Conservation (phyloP, 257 asterid species). For the Fraxinus excelsior region DNA sequence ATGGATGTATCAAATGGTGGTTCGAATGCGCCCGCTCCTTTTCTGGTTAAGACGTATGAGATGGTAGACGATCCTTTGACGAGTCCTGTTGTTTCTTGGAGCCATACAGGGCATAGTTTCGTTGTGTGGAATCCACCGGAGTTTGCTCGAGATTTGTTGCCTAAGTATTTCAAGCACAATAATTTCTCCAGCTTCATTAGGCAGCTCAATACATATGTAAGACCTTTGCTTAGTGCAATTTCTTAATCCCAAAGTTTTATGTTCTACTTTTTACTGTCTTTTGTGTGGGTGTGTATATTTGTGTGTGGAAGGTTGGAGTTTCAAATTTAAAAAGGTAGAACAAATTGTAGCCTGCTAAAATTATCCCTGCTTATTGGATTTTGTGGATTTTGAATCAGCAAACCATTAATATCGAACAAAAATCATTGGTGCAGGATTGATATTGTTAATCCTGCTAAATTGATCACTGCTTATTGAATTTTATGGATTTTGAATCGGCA, state of each 20-base stretch:
- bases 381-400: background rate
- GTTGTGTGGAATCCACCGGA: slow-evolving; percentile 93
- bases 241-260: slow-evolving; percentile 10
- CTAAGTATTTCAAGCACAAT: slow-evolving; percentile 86
- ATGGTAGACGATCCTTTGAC: slow-evolving; percentile 76
- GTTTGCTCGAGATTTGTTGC: slow-evolving; percentile 81
- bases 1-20: slow-evolving; percentile 71
- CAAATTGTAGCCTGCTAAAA: background rate
- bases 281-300: background rate
- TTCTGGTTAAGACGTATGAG: slow-evolving; percentile 85
- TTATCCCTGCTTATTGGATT: background rate
- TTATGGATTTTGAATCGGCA: background rate
- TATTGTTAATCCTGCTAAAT: background rate
- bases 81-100: slow-evolving; percentile 77
- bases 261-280: background rate
- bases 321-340: background rate
- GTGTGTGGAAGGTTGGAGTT: background rate
- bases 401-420: background rate
- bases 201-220: slow-evolving; percentile 92
- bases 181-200: slow-evolving; percentile 93
- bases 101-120: slow-evolving; percentile 57
- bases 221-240: slow-evolving; percentile 26
- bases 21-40: slow-evolving; percentile 79
- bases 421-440: background rate
- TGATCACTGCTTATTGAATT: background rate